phyloP scores from a whole-genome alignment of 2,329 filamentous ascomycete species.

The Pseudogymnoascus destructans region DNA sequence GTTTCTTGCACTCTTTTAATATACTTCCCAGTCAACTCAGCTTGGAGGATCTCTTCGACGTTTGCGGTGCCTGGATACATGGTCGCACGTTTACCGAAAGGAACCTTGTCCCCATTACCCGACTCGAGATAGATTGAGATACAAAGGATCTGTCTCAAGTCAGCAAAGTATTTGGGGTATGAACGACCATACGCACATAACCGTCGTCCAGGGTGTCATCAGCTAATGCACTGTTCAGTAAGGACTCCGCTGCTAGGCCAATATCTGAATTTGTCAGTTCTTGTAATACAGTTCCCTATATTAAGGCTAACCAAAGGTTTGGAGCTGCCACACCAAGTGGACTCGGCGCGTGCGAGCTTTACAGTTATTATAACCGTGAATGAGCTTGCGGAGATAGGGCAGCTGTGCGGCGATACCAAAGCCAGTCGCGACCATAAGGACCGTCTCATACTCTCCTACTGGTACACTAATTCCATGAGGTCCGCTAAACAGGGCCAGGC shows the following conservation, averaged over 20 bases:
- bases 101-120: constrained; percentile 10
- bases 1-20: neutral
- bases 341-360: no score
- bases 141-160: neutral
- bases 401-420: no score
- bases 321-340: no score
- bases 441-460: neutral
- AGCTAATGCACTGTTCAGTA: neutral
- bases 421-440: neutral
- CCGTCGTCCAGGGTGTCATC: neutral
- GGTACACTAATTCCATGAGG: neutral
- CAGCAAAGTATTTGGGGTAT: neutral
- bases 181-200: neutral
- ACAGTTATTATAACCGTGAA: neutral
- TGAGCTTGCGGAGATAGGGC: neutral
- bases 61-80: neutral
- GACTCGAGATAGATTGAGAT: constrained; percentile 14
- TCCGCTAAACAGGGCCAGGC: neutral
- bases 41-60: neutral
- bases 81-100: constrained; percentile 14
- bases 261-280: no score
- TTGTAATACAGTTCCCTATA: no score
- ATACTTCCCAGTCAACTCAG: neutral
- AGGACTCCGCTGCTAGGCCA: neutral
- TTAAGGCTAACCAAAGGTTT: no score